Evolutionary conservation across 139 green algal species (phyloP), one percentile per base, ranked within the genome.

Genomic region (Coccomyxa sp.): DNA sequence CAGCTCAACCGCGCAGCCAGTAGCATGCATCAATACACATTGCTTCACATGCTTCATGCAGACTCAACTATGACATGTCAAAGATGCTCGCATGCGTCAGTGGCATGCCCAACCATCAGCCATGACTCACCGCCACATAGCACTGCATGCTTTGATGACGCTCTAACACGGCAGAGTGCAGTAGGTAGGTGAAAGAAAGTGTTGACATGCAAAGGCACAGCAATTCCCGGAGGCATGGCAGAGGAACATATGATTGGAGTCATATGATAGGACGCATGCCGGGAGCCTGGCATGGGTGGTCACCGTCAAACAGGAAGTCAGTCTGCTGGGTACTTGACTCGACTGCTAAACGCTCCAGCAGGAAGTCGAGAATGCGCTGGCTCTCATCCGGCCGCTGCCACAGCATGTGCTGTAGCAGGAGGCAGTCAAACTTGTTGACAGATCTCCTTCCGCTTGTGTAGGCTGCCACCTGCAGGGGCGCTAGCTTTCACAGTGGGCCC

Each of bases 381-480:
- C 81, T 79, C 77, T 97, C 86, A 34, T 95, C 91, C 4, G 93
- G 91, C 55, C 81, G 81, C 83, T 94, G 85, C 92, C 94, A 96
- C 80, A 98, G 84, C 39, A 97, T 82, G 84, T 97, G 91, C 84
- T 95, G 88, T 79, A 98, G 87, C 85, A 98, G 89, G 77, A 98
- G 88, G 54, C 83, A 91, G 86, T 98, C 94, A 64, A 91, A 90
- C 80, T 92, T 79, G 6, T 78, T 90, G 16, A 98, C 90, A 6
- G 35, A 71, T 14, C 78, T 77, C 54, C 91, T 83, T 3, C 92
- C 92, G 75, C 92, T 91, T 54, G 89, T 92, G 85, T 93, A 97
- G 2, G 94, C 93, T 3, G 93, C 91, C 39, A 97, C 87, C 74
- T 91, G 83, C 37, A 84, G n/a, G n/a, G n/a, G n/a, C n/a, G n/a